Percentiles rank a stretch among this genome's conserved stretches.
Conservation (phyloP, 1,284 basidiomycete genomes). For the Tranzscheliella williamsii region DNA sequence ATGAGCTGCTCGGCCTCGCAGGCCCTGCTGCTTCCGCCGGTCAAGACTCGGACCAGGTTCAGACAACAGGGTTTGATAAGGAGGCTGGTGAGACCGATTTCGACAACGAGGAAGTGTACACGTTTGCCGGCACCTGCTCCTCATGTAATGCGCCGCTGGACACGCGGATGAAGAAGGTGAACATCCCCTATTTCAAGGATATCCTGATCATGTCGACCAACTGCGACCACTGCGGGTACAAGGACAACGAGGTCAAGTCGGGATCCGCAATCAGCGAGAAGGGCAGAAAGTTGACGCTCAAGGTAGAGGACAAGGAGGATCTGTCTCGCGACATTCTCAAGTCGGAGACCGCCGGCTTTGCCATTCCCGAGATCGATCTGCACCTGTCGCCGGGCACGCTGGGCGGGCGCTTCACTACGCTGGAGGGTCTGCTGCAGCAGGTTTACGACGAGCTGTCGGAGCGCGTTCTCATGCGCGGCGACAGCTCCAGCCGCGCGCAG, state of each 20-base stretch:
- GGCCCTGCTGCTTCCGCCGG: conserved; percentile 61
- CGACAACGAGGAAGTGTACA: conserved; percentile 79
- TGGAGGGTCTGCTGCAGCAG: conserved; percentile 92
- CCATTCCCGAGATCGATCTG: conserved; percentile 93
- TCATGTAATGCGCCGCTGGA: conserved; percentile 82
- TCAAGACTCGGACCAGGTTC: conserved; percentile 52
- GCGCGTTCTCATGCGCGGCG: conserved; percentile 81
- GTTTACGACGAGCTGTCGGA: conserved; percentile 92
- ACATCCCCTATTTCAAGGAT: conserved; percentile 99
- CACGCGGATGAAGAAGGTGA: conserved; percentile 94
- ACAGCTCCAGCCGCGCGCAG: conserved; percentile 63
- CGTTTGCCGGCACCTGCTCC: conserved; percentile 85
- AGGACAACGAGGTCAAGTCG: conserved; percentile 97
- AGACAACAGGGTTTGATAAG: conserved; percentile 53
- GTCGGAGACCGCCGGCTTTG: conserved; percentile 74
- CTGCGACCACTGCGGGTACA: conserved; percentile 90
- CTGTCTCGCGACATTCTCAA: conserved; percentile 85
- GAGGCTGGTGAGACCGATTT: conserved; percentile 61
- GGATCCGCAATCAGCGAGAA: conserved; percentile 82
- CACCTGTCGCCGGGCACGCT: conserved; percentile 89
- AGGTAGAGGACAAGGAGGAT: conserved; percentile 90
- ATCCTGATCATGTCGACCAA: conserved; percentile 98
- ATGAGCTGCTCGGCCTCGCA: conserved; percentile 75
- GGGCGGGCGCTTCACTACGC: conserved; percentile 96
- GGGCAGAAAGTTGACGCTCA: conserved; percentile 84